Evolutionary conservation across 352 stramenopile genomes (phyloP).

Genomic region (Globisporangium carolinianum): DNA sequence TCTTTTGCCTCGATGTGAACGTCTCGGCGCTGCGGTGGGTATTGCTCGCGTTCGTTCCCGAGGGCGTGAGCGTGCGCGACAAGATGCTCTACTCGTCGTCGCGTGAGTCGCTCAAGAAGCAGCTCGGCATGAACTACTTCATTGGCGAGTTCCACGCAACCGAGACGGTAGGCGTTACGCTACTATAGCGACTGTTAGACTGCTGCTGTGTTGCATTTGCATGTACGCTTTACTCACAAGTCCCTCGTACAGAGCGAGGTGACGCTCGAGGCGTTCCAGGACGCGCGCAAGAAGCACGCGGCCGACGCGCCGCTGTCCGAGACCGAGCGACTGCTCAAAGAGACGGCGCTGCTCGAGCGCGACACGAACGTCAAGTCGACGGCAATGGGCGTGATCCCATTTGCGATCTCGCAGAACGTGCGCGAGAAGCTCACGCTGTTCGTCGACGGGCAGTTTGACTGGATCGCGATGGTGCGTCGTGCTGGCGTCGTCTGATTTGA

Average conservation of each 20-base stretch:
- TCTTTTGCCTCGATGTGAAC: slow-evolving; percentile 72
- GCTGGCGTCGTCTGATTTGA: no score
- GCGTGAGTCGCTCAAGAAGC: slow-evolving; percentile 86
- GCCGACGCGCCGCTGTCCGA: slow-evolving; percentile 81
- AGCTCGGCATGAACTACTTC: slow-evolving; percentile 89
- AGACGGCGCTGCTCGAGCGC: slow-evolving; percentile 69
- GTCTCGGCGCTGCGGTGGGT: slow-evolving; percentile 71
- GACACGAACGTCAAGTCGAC: slow-evolving; percentile 84
- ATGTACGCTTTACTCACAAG: not conserved
- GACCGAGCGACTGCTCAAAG: slow-evolving; percentile 76
- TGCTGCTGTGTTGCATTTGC: not conserved
- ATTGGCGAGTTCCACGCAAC: slow-evolving; percentile 86
- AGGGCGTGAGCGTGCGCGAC: slow-evolving; percentile 72
- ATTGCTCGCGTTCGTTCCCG: slow-evolving; percentile 72
- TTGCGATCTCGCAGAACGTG: slow-evolving; percentile 78
- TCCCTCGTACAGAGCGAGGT: slow-evolving; percentile 42
- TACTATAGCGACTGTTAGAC: not conserved
- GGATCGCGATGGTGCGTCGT: slow-evolving; percentile 72
- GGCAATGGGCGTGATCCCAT: slow-evolving; percentile 86
- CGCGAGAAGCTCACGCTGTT: slow-evolving; percentile 71
- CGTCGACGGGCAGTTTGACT: slow-evolving; percentile 80
- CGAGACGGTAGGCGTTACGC: slow-evolving; percentile 36
- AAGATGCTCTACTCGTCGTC: slow-evolving; percentile 92
- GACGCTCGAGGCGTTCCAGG: slow-evolving; percentile 67
- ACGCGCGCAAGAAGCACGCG: slow-evolving; percentile 59